Evolutionary conservation across 1,284 basidiomycete species (phyloP).

Genomic region (Irpex sp.): DNA sequence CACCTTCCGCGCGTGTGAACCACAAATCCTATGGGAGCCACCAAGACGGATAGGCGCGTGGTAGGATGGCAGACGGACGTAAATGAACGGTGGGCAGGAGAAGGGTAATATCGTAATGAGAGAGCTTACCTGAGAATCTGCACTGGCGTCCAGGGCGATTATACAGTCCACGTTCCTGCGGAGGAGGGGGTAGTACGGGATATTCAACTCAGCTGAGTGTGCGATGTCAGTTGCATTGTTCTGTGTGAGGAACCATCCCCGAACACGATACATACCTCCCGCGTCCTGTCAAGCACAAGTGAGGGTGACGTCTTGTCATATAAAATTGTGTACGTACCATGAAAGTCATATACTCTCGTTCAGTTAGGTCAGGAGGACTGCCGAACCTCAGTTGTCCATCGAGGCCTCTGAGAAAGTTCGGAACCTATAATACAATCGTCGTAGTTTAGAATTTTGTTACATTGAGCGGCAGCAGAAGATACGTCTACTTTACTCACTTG

Average conservation of each 20-base stretch:
- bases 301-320: not conserved
- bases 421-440: slow-evolving; percentile 23
- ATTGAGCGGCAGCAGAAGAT: slow-evolving; percentile 1
- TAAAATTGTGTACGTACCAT: slow-evolving; percentile 24
- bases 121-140: slow-evolving; percentile 32
- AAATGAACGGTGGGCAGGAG: not conserved
- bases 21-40: slow-evolving; percentile 30
- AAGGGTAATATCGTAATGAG: not conserved
- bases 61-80: not conserved
- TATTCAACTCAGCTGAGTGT: slow-evolving; percentile 32
- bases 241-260: not conserved
- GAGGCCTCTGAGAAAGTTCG: slow-evolving; percentile 38
- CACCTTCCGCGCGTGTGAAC: slow-evolving; percentile 37
- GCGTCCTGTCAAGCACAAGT: slow-evolving; percentile 26
- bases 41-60: not conserved
- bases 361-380: slow-evolving; percentile 30
- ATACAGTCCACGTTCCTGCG: slow-evolving; percentile 36
- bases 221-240: not conserved
- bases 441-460: not conserved
- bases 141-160: slow-evolving; percentile 38
- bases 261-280: slow-evolving; percentile 21
- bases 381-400: slow-evolving; percentile 30
- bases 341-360: slow-evolving; percentile 33
- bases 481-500: slow-evolving; percentile 20
- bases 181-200: slow-evolving; percentile 37